Percentiles rank a stretch among this genome's conserved stretches.
Conservation (phyloP, 208 protist species). For the Leptomonas pyrrhocoris region DNA sequence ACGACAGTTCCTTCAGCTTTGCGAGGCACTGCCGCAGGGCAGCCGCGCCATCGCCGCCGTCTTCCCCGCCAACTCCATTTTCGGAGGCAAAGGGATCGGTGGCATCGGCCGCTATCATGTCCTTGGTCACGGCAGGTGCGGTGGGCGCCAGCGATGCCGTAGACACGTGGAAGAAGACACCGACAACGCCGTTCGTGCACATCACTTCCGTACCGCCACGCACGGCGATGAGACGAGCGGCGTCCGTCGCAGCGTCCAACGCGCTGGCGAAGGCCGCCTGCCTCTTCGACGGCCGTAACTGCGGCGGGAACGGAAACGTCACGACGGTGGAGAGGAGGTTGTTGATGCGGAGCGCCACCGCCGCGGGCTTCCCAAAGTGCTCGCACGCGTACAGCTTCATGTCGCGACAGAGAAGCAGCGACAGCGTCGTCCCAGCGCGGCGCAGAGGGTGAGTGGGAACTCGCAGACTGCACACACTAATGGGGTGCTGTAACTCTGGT, state of each 20-base stretch:
- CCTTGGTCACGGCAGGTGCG: not conserved
- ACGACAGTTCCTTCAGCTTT: conserved; percentile 33
- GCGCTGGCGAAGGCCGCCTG: not conserved
- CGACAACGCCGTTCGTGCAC: conserved; percentile 24
- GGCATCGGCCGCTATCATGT: not conserved
- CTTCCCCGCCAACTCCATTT: not conserved
- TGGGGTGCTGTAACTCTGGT: conserved; percentile 4
- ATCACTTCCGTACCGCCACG: conserved; percentile 15
- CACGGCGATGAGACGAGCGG: conserved; percentile 11
- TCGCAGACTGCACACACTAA: conserved; percentile 18
- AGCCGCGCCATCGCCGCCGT: not conserved
- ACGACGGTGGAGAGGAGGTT: not conserved
- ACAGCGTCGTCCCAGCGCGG: conserved; percentile 8
- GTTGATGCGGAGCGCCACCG: conserved; percentile 18
- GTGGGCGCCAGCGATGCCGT: not conserved
- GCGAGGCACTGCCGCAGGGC: conserved; percentile 32
- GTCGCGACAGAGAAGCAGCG: conserved; percentile 24
- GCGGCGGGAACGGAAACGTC: not conserved
- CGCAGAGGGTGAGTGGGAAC: conserved; percentile 7
- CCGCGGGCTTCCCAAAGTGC: conserved; percentile 15
- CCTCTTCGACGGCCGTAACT: not conserved
- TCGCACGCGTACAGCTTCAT: conserved; percentile 34
- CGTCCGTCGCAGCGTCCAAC: not conserved
- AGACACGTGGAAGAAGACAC: conserved; percentile 28
- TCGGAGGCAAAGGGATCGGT: not conserved